Evolutionary conservation across 495 filamentous ascomycete genomes (phyloP), one percentile per base, ranked within the genome.

Genomic region (Aspergillus mulundensis): DNA sequence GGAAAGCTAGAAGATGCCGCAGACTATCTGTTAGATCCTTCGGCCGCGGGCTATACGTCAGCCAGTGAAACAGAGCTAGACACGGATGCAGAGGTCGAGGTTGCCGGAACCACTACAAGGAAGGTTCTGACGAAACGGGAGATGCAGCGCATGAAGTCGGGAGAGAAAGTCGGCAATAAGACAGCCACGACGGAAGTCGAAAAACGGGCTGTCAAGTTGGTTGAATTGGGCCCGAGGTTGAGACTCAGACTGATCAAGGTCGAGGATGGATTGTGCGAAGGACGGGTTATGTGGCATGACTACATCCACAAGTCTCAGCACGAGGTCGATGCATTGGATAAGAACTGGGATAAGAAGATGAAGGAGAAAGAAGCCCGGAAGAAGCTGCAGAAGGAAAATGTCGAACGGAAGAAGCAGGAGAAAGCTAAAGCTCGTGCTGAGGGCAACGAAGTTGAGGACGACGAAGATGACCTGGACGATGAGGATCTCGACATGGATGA

Each of bases 211-310:
- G 88, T 99, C 8, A 97, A 94, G 66, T 74, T 97, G 21, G 84
- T 95, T 3, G 94, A 99, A 69, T 75, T 97, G 8, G 94, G 94
- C 0, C 94, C 94, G 3, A 85, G 94, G 50, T 83, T 99, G 87
- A 87, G 81, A 61, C 72, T 99, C 30, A 83, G 93, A 40, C 80
- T 99, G 81, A 87, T 87, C 50, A 97, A 99, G 73, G 92, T 99
- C 11, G 94, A 99, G 67, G 95, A 97, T 59, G 95, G 91, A 15
- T 69, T 97, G 12, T 97, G 91, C 64, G 81, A 83, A 30, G 94
- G 94, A 38, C 92, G 90, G 72, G 81, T 96, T 32, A 88, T 99
- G 87, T 97, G 95, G 94, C 95, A 99, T 72, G 91, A 96, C 64
- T 94, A 86, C 63, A 81, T 96, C 52, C 80, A 81, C 62, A 99